These are phyloP conservation scores for Nicotiana tabacum DNA, from an alignment of 257 asterid genomes.

Conservation along the genomic window DNA sequence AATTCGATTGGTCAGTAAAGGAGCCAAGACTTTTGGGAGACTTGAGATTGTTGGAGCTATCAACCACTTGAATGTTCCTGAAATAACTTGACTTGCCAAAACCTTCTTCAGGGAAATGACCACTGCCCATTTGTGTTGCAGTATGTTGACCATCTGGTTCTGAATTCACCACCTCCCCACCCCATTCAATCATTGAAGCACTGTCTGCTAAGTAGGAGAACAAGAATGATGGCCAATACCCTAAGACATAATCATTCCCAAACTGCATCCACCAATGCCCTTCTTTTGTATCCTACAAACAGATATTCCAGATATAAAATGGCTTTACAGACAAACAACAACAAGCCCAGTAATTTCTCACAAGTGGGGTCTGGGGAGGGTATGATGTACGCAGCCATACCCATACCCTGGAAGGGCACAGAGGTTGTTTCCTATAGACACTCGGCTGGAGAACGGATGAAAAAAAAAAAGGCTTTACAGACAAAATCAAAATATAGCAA, in stretches of 20 bases:
- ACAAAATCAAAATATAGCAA: too few species aligned
- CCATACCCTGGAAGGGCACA: too few species aligned
- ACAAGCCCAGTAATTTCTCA: too few species aligned
- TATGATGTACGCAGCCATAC: too few species aligned
- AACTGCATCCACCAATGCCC: constrained; percentile 98
- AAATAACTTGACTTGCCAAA: constrained; percentile 80
- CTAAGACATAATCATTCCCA: constrained; percentile 77
- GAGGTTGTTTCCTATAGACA: too few species aligned
- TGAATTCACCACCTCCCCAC: constrained; percentile 84
- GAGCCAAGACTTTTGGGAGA: constrained; percentile 67
- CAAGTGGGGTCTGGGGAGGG: too few species aligned
- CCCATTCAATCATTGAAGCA: constrained; percentile 91
- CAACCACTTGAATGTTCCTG: constrained; percentile 79
- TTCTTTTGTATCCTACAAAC: constrained; percentile 68
- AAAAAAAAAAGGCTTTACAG: too few species aligned
- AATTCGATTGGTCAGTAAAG: constrained; percentile 72
- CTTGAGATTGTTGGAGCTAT: constrained; percentile 71
- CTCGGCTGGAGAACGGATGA: too few species aligned
- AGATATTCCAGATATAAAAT: not conserved
- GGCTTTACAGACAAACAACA: not conserved
- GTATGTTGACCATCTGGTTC: constrained; percentile 73
- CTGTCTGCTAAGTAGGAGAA: constrained; percentile 74
- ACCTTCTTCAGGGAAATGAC: constrained; percentile 81
- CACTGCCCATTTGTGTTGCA: constrained; percentile 87
- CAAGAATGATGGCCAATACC: constrained; percentile 92